Percentiles rank a stretch among this genome's conserved stretches.
phyloP scores from a whole-genome alignment of 2,329 filamentous ascomycete genomes.

The Aspergillus sp. region DNA sequence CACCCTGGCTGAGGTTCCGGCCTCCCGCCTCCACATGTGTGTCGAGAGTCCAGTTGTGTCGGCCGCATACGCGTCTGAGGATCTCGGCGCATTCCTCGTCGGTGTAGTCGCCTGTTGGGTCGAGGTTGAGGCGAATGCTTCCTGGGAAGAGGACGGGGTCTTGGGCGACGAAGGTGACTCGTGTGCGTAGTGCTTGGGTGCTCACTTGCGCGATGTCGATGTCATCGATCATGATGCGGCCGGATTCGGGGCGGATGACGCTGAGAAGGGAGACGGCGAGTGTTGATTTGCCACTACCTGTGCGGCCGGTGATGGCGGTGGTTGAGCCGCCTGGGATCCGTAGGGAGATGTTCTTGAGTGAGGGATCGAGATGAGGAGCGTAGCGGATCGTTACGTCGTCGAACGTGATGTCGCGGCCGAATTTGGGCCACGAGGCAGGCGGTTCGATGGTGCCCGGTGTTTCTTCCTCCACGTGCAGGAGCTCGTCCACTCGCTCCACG shows the following conservation, averaged over 20 bases:
- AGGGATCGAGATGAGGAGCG: constrained; percentile 72
- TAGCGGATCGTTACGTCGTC: constrained; percentile 77
- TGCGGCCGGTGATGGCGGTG: constrained; percentile 77
- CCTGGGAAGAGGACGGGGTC: constrained; percentile 67
- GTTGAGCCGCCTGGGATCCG: constrained; percentile 75
- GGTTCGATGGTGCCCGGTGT: constrained; percentile 65
- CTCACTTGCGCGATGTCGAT: constrained; percentile 61
- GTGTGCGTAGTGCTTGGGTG: constrained; percentile 58
- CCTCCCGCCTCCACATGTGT: constrained; percentile 62
- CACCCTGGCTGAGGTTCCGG: constrained; percentile 63
- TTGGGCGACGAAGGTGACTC: constrained; percentile 67
- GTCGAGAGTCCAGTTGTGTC: constrained; percentile 56
- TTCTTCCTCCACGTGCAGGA: constrained; percentile 77
- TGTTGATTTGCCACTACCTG: constrained; percentile 79
- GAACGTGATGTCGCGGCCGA: constrained; percentile 71
- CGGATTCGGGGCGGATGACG: constrained; percentile 53
- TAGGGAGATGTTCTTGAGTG: constrained; percentile 67
- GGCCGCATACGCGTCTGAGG: constrained; percentile 54
- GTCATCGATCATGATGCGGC: constrained; percentile 59
- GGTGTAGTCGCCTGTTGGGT: constrained; percentile 58
- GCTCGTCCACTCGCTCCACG: constrained; percentile 80
- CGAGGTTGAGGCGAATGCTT: constrained; percentile 61
- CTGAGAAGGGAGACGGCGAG: constrained; percentile 63
- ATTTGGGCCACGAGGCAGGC: constrained; percentile 74
- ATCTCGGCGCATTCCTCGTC: constrained; percentile 56